Conservation (phyloP, 441 rosid genomes). For the Brassica hybrid region DNA sequence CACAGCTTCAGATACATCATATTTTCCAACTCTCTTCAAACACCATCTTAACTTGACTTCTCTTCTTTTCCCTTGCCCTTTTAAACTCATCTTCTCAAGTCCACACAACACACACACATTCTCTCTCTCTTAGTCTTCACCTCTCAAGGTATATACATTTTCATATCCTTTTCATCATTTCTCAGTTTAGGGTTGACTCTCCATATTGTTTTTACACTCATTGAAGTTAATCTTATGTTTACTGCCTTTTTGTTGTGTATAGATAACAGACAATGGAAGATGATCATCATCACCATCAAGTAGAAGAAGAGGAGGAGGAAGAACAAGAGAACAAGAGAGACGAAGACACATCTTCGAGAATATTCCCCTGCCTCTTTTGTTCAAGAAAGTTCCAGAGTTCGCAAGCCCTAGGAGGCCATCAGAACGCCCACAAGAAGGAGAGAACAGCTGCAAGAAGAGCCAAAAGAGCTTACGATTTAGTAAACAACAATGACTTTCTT, state of each 20-base stretch:
- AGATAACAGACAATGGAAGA: constrained; percentile 21
- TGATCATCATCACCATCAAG: constrained; percentile 30
- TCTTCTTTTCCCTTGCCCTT: constrained; percentile 24
- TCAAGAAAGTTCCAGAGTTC: constrained; percentile 70
- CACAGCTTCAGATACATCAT: constrained; percentile 49
- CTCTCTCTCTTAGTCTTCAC: constrained; percentile 6
- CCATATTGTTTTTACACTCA: constrained; percentile 11
- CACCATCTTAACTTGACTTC: constrained; percentile 46
- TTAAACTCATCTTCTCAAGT: constrained; percentile 18
- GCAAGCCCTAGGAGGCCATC: constrained; percentile 78
- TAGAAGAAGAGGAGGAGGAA: constrained; percentile 42
- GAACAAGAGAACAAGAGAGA: constrained; percentile 46
- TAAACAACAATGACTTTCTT: constrained; percentile 42
- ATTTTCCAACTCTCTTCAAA: constrained; percentile 54
- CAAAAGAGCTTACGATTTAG: constrained; percentile 54
- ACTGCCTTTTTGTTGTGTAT: neutral
- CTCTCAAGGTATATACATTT: constrained; percentile 21
- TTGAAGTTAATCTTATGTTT: neutral
- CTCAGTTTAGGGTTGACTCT: too few species aligned
- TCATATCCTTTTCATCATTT: neutral
- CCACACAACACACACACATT: neutral
- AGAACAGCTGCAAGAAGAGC: constrained; percentile 74
- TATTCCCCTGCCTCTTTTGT: constrained; percentile 64
- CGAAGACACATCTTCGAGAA: constrained; percentile 52
- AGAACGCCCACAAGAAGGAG: constrained; percentile 77